Evolutionary conservation across 176 grass and related monocot genomes (phyloP), one percentile per base, ranked within the genome.

Genomic region (Eleusine indica): DNA sequence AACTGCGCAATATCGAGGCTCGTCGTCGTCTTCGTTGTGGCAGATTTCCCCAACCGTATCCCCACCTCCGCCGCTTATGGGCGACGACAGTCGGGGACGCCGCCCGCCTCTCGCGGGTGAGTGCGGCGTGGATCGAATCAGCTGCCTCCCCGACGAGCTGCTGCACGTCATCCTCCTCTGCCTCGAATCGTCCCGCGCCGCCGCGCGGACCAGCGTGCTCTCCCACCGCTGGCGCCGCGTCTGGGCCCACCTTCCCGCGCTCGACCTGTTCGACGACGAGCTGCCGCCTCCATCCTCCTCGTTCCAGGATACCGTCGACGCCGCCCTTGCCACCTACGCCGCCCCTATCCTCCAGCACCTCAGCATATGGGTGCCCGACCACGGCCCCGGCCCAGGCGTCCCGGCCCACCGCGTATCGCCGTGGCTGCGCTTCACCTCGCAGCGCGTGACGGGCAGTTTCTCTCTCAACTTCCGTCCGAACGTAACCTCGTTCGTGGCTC

Each of bases 71-170:
- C 41, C 41, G 41, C 41, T 43, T 43, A 43, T 43, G 41, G 41
- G 41, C 41, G 41, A 43, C 41, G 41, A 43, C 41, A 4, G 41
- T 4, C 41, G 7, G 41, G 2, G 41, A 1, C 41, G 41, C 41
- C 41, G 7, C 41, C 41, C 41, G 41, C 2, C 41, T 43, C 3
- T 4, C 41, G 7, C 41, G 41, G 41, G 41, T 3, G 41, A 43
- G 4, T 43, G 41, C 41, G 41, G 41, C 41, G n/a, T 5, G 18
- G 64, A 80, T 19, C 65, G n/a, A 19, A 80, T 80, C 29, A 70
- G 78, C 48, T 65, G 4, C 78, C 78, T 80, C 65, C 13, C 65
- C 48, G 78, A 80, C 65, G 43, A 80, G 2, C 43, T 80, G 46
- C 78, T 68, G 17, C 30, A 54, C 17, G 5, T 3, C 62, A 67